These are phyloP conservation scores for Hippophae tibetana DNA, from an alignment of 306 rosid species.

Conservation along the genomic window DNA sequence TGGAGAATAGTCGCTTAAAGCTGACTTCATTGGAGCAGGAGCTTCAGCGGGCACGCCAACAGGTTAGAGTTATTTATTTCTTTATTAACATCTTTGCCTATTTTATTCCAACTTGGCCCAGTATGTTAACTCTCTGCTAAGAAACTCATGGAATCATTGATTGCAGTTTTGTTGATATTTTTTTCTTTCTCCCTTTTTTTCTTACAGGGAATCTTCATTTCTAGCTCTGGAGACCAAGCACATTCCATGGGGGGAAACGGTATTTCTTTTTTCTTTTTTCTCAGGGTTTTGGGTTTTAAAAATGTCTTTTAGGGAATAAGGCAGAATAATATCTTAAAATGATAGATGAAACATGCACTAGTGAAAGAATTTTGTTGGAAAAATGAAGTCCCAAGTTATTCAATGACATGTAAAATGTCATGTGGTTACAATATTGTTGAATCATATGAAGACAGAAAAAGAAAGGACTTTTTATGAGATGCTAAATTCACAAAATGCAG, in stretches of 20 bases:
- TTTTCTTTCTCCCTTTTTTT: background rate
- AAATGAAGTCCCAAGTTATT: background rate
- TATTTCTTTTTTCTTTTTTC: slow-evolving; percentile 24
- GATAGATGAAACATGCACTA: slow-evolving; percentile 1
- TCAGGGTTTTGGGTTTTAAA: slow-evolving; percentile 15
- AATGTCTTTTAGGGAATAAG: slow-evolving; percentile 4
- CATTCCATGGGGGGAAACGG: slow-evolving; percentile 95
- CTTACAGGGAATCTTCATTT: slow-evolving; percentile 77
- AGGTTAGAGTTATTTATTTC: slow-evolving; percentile 39
- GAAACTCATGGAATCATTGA: background rate
- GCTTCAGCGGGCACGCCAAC: slow-evolving; percentile 96
- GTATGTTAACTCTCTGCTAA: background rate
- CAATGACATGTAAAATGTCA: background rate
- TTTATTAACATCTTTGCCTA: background rate
- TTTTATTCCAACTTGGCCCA: background rate
- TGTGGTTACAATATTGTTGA: too few relatives aligned
- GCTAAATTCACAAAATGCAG: too few relatives aligned
- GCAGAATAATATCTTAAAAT: slow-evolving; percentile 12
- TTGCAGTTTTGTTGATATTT: background rate
- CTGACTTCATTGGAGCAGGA: slow-evolving; percentile 92
- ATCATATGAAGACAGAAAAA: too few relatives aligned
- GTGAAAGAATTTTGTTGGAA: slow-evolving; percentile 11
- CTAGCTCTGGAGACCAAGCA: slow-evolving; percentile 80
- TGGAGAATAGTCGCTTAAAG: slow-evolving; percentile 96
- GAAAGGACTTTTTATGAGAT: too few relatives aligned